A percentile compares a stretch with the other conserved stretches of the same genome.
Evolutionary conservation across 768 basidiomycete genomes (phyloP).

Genomic region (Asterophora parasitica): DNA sequence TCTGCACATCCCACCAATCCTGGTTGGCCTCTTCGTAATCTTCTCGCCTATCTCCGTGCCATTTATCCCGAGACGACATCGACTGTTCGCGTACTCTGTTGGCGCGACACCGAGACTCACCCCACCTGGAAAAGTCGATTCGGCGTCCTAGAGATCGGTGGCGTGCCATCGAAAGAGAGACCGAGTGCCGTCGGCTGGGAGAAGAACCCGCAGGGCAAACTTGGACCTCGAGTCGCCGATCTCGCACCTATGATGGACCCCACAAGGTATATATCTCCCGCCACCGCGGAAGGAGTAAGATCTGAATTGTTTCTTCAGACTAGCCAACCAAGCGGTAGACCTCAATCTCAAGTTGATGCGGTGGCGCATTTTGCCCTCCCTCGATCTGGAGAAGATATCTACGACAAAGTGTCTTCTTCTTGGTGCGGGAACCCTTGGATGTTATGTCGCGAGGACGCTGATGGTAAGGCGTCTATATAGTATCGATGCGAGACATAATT

Average conservation of each 20-base stretch:
- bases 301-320: conserved; percentile 35
- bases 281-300: background rate
- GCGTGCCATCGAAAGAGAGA: conserved; percentile 19
- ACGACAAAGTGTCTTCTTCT: conserved; percentile 77
- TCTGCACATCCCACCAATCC: conserved; percentile 71
- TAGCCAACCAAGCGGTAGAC: conserved; percentile 97
- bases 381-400: conserved; percentile 86
- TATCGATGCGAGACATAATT: background rate
- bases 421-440: conserved; percentile 94
- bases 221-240: conserved; percentile 85
- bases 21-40: conserved; percentile 92
- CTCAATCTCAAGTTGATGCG: conserved; percentile 97
- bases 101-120: conserved; percentile 63
- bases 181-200: conserved; percentile 92
- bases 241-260: conserved; percentile 98
- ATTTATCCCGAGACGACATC: conserved; percentile 46
- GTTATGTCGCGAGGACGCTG: conserved; percentile 87
- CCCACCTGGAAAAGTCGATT: conserved; percentile 59
- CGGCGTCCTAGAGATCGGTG: conserved; percentile 42
- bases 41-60: conserved; percentile 74
- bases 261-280: conserved; percentile 40
- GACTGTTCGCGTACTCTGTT: conserved; percentile 64
- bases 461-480: conserved; percentile 54
- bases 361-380: conserved; percentile 88
- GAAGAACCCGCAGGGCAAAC: conserved; percentile 82